A percentile compares a stretch with the other conserved stretches of the same genome.
phyloP scores from a whole-genome alignment of 73 alveolate genomes.

The Paramecium octaurelia region DNA sequence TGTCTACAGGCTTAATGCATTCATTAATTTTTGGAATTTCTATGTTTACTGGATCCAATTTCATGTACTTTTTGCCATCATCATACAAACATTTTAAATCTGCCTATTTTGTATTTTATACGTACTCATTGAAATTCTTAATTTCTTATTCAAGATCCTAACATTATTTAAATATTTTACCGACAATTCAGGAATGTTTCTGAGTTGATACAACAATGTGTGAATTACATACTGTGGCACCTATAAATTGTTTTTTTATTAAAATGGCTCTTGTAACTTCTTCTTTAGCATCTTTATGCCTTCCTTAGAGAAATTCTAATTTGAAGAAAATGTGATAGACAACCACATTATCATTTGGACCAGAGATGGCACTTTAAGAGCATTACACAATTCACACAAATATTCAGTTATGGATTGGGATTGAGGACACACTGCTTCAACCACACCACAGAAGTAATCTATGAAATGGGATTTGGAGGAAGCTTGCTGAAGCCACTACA shows the following conservation, averaged over 20 bases:
- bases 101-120: neutral
- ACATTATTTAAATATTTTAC: neutral
- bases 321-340: neutral
- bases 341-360: neutral
- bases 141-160: constrained; percentile 32
- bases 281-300: constrained; percentile 29
- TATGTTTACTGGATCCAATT: neutral
- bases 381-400: neutral
- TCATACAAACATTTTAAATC: constrained; percentile 31
- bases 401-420: neutral
- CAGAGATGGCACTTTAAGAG: neutral
- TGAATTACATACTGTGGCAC: neutral
- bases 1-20: neutral
- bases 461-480: constrained; percentile 19
- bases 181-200: constrained; percentile 13
- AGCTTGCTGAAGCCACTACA: neutral
- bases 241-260: neutral
- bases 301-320: neutral
- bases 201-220: neutral
- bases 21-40: constrained; percentile 21
- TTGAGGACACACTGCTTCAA: constrained; percentile 23
- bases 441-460: constrained; percentile 25
- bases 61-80: constrained; percentile 2
- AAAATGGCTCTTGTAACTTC: neutral
- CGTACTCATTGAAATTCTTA: neutral